phyloP scores from a whole-genome alignment of 345 rosid genomes.

The Linum usitatissimum region DNA sequence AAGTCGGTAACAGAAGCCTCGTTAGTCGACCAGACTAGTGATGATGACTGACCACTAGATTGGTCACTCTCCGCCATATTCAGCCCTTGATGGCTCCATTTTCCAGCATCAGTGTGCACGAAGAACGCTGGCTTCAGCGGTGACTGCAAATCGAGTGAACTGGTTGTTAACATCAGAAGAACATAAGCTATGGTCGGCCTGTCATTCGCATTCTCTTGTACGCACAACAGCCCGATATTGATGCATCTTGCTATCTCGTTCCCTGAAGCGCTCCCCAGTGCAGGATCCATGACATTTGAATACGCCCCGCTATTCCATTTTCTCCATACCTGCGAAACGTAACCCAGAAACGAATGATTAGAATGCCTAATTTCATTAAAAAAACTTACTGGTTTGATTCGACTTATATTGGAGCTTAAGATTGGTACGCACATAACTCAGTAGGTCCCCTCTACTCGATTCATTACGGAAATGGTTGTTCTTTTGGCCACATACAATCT shows the following conservation, averaged over 20 bases:
- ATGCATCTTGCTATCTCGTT: constrained; percentile 37
- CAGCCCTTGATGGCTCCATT: too few relatives aligned
- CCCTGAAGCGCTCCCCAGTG: constrained; percentile 16
- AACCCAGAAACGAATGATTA: too few relatives aligned
- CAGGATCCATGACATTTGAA: constrained; percentile 27
- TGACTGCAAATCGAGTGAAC: constrained; percentile 24
- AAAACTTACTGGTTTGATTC: too few relatives aligned
- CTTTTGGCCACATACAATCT: constrained; percentile 21
- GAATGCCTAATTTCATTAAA: too few relatives aligned
- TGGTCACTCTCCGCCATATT: too few relatives aligned
- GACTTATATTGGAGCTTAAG: not conserved
- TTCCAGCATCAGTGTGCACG: constrained; percentile 1
- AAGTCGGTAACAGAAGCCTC: not conserved
- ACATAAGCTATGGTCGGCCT: constrained; percentile 43
- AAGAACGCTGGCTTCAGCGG: constrained; percentile 36
- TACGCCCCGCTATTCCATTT: constrained; percentile 34
- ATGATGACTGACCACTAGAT: not conserved
- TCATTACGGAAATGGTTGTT: not conserved
- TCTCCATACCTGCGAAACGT: constrained; percentile 61
- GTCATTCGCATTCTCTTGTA: constrained; percentile 33
- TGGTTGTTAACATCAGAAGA: constrained; percentile 34
- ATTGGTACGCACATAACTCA: constrained; percentile 20
- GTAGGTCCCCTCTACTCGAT: constrained; percentile 11
- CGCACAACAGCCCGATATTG: constrained; percentile 44
- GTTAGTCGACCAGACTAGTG: not conserved